Base-by-base conservation (phyloP, 441 rosid species). In the Croton laevigatus region DNA sequence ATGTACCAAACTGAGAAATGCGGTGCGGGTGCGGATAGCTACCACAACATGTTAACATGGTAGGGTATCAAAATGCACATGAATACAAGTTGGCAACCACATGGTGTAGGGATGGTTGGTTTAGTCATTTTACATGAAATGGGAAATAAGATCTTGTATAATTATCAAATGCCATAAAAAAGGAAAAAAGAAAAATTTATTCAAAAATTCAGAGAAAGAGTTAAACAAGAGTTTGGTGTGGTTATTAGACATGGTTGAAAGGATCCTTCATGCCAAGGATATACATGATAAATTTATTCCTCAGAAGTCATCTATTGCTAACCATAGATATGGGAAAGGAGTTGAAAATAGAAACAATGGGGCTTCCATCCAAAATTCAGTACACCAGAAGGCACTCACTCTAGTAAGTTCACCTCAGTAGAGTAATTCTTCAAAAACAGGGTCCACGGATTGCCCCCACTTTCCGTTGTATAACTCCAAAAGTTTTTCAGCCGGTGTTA, bases 401-500 rank as follows among this genome's bases (percentile, higher is more conserved):
- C 32, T 27, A 27, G 32, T 27, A 27, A n/a, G 14, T 65, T 57
- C 71, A 67, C 66, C 65, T 60, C 32, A 95, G 82, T 91, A 95
- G 16, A 89, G 83, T 4, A 95, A 86, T 81, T 95, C 98, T 77
- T 88, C 89, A 59, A 93, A 96, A 34, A 93, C 97, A 27, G 98
- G 97, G 79, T 93, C 91, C 16, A 91, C 92, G 7, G 91, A 88
- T 78, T 83, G 85, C 55, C 86, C 95, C 99, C 99, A 95, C 38
- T 91, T 91, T 65, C 90, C 95, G 37, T 89, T 62, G 84, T 89
- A 95, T 87, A 91, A 23, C 40, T 91, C 94, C 88, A 95, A 77
- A 37, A 93, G 99, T 75, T 86, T 84, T 87, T 95, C 99, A 0
- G 97, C 99, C 0, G 98, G 98, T 27, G 98, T 95, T 45, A 88